Percentiles rank a stretch among this genome's conserved stretches.
Evolutionary conservation across 352 stramenopile species (phyloP).

Genomic region (Chrysophaeum taylorii): DNA sequence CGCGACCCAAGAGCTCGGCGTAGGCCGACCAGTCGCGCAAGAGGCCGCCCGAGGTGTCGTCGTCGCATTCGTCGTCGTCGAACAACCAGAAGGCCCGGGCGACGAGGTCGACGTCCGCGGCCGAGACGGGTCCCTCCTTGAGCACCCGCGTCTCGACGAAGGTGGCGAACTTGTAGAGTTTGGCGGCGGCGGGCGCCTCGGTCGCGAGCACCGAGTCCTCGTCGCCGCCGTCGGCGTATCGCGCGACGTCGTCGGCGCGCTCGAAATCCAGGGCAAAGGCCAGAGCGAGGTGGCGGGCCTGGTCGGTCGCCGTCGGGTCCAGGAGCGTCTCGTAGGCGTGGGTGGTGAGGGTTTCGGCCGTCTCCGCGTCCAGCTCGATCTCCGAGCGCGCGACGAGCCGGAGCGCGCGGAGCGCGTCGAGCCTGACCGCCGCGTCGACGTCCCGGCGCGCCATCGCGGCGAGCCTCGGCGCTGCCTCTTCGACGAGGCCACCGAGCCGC

Average conservation of each 20-base stretch:
- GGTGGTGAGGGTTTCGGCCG: constrained; percentile 4
- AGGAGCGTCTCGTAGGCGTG: constrained; percentile 26
- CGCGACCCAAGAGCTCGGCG: not conserved
- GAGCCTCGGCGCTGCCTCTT: constrained; percentile 36
- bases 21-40: not conserved
- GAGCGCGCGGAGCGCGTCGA: constrained; percentile 23
- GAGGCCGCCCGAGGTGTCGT: too few relatives aligned
- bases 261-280: constrained; percentile 54
- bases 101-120: constrained; percentile 14
- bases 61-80: not conserved
- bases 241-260: constrained; percentile 42
- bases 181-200: not conserved
- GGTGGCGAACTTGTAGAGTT: not conserved
- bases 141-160: not conserved
- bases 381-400: not conserved
- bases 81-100: not conserved
- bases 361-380: not conserved
- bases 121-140: not conserved
- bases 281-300: constrained; percentile 32
- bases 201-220: constrained; percentile 15
- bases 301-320: constrained; percentile 18
- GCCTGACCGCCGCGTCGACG: constrained; percentile 27
- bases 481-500: constrained; percentile 33
- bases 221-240: constrained; percentile 19
- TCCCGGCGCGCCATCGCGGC: constrained; percentile 44